These are phyloP conservation scores for Coffea canephora DNA, from an alignment of 257 asterid species.

Conservation along the genomic window DNA sequence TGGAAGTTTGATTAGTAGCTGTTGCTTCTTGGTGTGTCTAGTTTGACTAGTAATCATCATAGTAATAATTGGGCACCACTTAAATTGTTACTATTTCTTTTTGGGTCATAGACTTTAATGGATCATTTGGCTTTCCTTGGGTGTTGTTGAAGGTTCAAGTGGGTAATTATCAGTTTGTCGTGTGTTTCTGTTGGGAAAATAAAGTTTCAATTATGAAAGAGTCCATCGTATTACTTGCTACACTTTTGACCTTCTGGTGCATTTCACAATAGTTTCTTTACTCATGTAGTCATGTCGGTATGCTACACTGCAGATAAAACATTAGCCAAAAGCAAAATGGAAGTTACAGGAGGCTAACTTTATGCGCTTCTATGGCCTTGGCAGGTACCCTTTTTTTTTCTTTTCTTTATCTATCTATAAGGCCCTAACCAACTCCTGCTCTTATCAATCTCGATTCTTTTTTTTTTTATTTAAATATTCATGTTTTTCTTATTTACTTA, in stretches of 20 bases:
- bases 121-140: neutral
- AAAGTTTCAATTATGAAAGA: neutral
- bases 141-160: neutral
- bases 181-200: slow-evolving; percentile 7
- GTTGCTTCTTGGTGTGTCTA: neutral
- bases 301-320: slow-evolving; percentile 28
- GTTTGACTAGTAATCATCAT: neutral
- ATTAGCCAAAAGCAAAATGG: slow-evolving; percentile 42
- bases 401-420: neutral
- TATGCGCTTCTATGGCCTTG: slow-evolving; percentile 55
- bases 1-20: neutral
- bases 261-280: slow-evolving; percentile 1
- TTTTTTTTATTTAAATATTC: neutral
- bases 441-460: neutral
- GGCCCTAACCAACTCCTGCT: neutral
- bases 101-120: neutral
- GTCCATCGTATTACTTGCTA: neutral
- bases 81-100: neutral
- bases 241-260: slow-evolving; percentile 9
- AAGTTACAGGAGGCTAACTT: slow-evolving; percentile 60
- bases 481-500: slow-evolving; percentile 2
- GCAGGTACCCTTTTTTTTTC: slow-evolving; percentile 33
- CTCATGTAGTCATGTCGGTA: neutral
- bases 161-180: too few species aligned
- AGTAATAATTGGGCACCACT: neutral